Evolutionary conservation across 2,329 filamentous ascomycete species (phyloP).

Genomic region (Ophiobolus disseminans): DNA sequence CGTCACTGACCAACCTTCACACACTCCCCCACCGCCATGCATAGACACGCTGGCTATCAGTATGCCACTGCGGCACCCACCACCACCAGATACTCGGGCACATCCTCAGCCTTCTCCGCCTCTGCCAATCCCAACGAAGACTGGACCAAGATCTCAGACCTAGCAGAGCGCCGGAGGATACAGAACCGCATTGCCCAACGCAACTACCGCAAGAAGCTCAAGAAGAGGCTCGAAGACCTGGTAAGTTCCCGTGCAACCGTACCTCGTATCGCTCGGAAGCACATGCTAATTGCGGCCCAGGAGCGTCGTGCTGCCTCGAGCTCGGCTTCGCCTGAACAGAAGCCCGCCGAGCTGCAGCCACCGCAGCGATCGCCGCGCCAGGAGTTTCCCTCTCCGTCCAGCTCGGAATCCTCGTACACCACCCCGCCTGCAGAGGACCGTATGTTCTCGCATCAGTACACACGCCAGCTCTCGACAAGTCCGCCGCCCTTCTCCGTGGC

Average conservation of each 20-base stretch:
- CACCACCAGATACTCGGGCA: slow-evolving; percentile 72
- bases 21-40: slow-evolving; percentile 45
- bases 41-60: slow-evolving; percentile 54
- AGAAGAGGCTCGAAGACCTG: slow-evolving; percentile 85
- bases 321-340: slow-evolving; percentile 65
- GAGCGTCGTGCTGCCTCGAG: slow-evolving; percentile 76
- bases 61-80: slow-evolving; percentile 50
- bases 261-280: slow-evolving; percentile 16
- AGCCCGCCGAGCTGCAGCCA: slow-evolving; percentile 60
- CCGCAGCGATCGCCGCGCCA: slow-evolving; percentile 45
- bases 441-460: slow-evolving; percentile 71
- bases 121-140: slow-evolving; percentile 96
- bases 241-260: slow-evolving; percentile 22
- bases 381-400: slow-evolving; percentile 46
- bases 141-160: slow-evolving; percentile 98
- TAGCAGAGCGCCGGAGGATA: slow-evolving; percentile 90
- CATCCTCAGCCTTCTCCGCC: slow-evolving; percentile 92
- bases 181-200: slow-evolving; percentile 98
- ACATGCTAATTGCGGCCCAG: slow-evolving; percentile 27
- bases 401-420: slow-evolving; percentile 45
- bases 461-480: slow-evolving; percentile 73
- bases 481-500: slow-evolving; percentile 67
- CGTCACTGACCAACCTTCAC: slow-evolving; percentile 16
- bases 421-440: slow-evolving; percentile 70
- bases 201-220: slow-evolving; percentile 96